Base-by-base conservation (phyloP, 192 early-diverging fungal species). In the Umbelopsis ramanniana region DNA sequence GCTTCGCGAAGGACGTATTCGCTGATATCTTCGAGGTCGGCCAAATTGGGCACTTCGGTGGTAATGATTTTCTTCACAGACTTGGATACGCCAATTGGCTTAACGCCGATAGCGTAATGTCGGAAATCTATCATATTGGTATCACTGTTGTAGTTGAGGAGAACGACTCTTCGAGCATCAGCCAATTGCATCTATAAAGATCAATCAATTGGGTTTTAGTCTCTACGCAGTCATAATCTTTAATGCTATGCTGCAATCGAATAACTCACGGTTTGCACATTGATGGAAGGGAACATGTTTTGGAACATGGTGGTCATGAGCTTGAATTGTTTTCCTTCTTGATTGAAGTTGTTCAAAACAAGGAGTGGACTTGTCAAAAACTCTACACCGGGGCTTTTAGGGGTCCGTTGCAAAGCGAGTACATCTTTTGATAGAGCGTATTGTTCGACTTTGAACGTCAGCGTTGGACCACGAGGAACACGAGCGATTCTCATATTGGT, bases 281-380 rank as follows among this genome's bases (percentile, higher is more conserved):
- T 94, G 72, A 99, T 97, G 1, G 97, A 81, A 1, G 97, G 96
- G 75, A 97, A 97, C 90, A 99, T 88, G 79, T 97, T 97, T 72
- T 98, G 97, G 71, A 99, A 91, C 88, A 96, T 91, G 12, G 94
- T 93, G 2, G 91, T 91, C 90, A 98, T 93, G 48, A 99, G 84
- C 81, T 96, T 94, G 72, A 97, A 86, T 43, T 96, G 86, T 19
- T 92, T 91, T 26, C 82, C 84, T 70, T 90, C 86, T 47, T 84
- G 85, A 19, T 81, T 79, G 82, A 94, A 94, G 72, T 92, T 91
- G 82, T 95, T 95, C 37, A 95, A 74, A 8, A 95, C 94, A 29
- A 95, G 75, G 74, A 99, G 79, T 15, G 96, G 96, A 46, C 92
- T 78, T 15, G 87, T 87, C 52, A 89, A 85, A 76, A 91, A 98